Base-by-base conservation (phyloP, 2,329 filamentous ascomycete genomes). In the Pleurostoma richardsiae region DNA sequence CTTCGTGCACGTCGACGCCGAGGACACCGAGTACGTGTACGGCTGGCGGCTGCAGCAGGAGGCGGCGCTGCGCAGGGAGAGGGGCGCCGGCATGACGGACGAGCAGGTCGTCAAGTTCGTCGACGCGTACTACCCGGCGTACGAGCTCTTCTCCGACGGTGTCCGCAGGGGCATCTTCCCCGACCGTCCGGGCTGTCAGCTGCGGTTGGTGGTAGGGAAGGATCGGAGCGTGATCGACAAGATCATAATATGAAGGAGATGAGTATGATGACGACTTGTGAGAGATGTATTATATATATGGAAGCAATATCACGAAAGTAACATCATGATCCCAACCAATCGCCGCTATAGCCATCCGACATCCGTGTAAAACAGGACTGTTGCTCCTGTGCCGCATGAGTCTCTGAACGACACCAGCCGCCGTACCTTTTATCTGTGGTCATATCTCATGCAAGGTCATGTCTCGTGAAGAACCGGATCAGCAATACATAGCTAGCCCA, bases 1-100 rank as follows among this genome's bases (percentile, higher is more conserved):
- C 6, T 79, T 82, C 45, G 68, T 82, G 40, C 78, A 83, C 54
- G 66, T 82, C 51, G 77, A 95, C 58, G 86, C 90, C 5, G 78
- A 86, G 55, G 73, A 94, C 54, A 74, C 81, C 4, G 72, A 74
- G 43, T 91, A 83, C 59, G 91, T 95, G 44, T 96, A 96, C 58
- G 79, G 77, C 51, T 96, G 91, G 91, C 81, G 90, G 10, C 70
- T 83, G 55, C 75, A 96, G 68, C 89, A 95, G 67, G 90, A 96
- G 67, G 77, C 78, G 42, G 78, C 78, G 49, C 72, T 96, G 56
- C 79, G 86, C 28, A 71, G 71, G 6, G 67, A 74, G 27, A 86
- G 79, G 53, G 89, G 87, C 6, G 77, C 74, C 0, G 90, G 89
- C 30, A 96, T 96, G 91, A 86, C 81, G 1, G 84, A 88, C 55